phyloP scores from a whole-genome alignment of 495 filamentous ascomycete species.

The Poronia punctata region DNA sequence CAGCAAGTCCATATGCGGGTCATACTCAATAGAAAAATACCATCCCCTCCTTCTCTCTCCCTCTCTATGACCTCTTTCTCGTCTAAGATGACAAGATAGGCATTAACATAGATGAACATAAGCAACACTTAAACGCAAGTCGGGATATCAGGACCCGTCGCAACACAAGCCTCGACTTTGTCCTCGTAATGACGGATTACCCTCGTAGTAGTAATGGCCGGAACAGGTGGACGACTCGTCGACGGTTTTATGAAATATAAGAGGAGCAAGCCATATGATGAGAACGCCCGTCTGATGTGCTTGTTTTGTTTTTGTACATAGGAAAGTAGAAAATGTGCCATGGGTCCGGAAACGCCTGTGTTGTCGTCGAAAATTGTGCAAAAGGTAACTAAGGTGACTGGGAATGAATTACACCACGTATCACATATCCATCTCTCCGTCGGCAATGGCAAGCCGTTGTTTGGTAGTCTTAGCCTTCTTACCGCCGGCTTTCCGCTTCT shows the following conservation, averaged over 20 bases:
- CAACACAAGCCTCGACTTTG: neutral
- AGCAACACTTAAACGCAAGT: no score
- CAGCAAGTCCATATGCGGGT: no score
- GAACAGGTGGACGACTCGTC: no score
- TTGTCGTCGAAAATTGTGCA: constrained; percentile 1
- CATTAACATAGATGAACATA: no score
- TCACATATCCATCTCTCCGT: constrained; percentile 54
- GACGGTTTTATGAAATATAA: no score
- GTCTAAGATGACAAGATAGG: no score
- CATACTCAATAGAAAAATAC: no score
- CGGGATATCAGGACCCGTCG: neutral
- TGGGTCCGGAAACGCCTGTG: constrained; percentile 2
- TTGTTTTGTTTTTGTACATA: constrained; percentile 11
- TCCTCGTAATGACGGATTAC: no score
- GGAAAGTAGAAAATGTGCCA: constrained; percentile 4
- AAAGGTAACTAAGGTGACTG: constrained; percentile 3
- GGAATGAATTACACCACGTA: constrained; percentile 12
- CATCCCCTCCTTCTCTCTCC: no score
- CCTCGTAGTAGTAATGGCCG: no score
- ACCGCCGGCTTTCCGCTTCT: constrained; percentile 49
- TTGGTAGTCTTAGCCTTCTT: constrained; percentile 92
- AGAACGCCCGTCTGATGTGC: constrained; percentile 12
- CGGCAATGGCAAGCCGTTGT: constrained; percentile 79
- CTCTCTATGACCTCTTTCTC: no score
- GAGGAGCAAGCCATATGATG: neutral